These are phyloP conservation scores for Thielaviopsis populi DNA, from an alignment of 2,329 filamentous ascomycete species.

Conservation along the genomic window DNA sequence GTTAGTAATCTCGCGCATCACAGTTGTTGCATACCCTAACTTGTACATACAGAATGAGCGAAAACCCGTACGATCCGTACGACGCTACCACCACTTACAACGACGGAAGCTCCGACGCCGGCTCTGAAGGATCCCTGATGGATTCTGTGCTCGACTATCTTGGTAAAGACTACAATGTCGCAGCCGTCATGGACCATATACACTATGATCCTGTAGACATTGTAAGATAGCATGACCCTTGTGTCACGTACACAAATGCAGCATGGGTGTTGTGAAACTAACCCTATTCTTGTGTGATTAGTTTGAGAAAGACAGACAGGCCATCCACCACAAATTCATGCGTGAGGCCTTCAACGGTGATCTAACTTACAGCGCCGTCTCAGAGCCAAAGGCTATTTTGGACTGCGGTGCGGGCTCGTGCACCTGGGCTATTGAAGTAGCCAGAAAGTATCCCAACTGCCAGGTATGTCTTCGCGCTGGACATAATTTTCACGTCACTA, in stretches of 20 bases:
- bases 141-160: neutral
- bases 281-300: neutral
- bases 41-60: neutral
- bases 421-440: slow-evolving; percentile 6
- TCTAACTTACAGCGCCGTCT: neutral
- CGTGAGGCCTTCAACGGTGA: slow-evolving; percentile 2
- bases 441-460: slow-evolving; percentile 1
- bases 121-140: neutral
- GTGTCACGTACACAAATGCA: neutral
- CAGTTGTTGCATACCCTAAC: neutral
- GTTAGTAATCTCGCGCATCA: neutral
- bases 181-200: neutral
- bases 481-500: neutral
- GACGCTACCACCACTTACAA: neutral
- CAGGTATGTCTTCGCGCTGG: neutral
- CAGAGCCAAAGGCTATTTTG: slow-evolving; percentile 3
- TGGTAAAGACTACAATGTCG: slow-evolving; percentile 4
- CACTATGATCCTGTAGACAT: slow-evolving; percentile 13
- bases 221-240: neutral
- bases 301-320: neutral
- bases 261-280: neutral
- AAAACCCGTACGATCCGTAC: neutral
- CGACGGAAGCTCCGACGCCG: neutral
- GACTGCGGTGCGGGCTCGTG: slow-evolving; percentile 15
- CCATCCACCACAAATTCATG: slow-evolving; percentile 7